Evolutionary conservation across 75 land plant genomes (phyloP), one percentile per base, ranked within the genome.

Genomic region (Selaginella tamariscina): DNA sequence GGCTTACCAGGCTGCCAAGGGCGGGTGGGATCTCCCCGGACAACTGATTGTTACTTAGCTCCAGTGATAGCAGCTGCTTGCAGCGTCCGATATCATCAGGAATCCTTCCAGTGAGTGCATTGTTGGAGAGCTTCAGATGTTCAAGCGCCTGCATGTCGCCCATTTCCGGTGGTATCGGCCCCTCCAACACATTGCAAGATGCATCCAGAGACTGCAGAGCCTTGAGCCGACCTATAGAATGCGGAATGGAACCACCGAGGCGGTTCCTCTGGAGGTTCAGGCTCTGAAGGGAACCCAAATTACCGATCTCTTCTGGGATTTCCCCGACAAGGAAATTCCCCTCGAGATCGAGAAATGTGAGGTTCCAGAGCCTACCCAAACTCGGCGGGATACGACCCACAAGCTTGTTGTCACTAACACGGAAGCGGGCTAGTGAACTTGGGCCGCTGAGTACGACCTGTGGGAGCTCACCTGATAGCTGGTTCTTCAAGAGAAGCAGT

Each of bases 81-180:
- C 62, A 24, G 39, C 79, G 79, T 0, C 77, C 84, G 9, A 91
- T 66, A 75, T 83, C 85, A 5, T 21, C 29, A 11, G 97, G 97
- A 15, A 91, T 88, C 56, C 74, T 56, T 0, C 85, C 97, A 31
- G 65, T 72, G n/a, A 91, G 75, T 70, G 79, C 76, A 72, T 91
- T 91, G 68, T 86, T 86, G 0, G 70, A 86, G 5, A 88, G 86
- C 66, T 88, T 85, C 54, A 88, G 73, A 24, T 81, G 79, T 0
- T 84, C 83, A 21, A 90, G 76, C 60, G 82, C 67, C 31, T 75
- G 49, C 56, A 90, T 69, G 22, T 31, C 65, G 59, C 88, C 88
- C 63, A 88, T 78, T 29, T 77, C 79, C 18, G 56, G 29, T 0
- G 84, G 88, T 55, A 90, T 80, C 27, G 59, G 49, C 9, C 96